Evolutionary conservation across 441 rosid species (phyloP).

Genomic region (Gossypium gossypioides): DNA sequence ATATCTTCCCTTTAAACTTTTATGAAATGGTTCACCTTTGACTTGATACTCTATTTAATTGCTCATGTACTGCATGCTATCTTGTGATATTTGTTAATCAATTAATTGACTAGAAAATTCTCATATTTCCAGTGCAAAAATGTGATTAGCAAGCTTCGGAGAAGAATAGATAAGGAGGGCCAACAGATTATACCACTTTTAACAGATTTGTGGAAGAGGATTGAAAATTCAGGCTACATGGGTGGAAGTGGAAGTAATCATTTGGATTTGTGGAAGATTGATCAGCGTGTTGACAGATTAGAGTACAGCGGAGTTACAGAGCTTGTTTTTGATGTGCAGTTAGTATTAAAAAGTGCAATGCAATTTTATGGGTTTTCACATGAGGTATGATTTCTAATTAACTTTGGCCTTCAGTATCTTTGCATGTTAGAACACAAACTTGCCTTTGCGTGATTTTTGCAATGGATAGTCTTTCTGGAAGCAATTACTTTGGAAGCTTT

Average conservation of each 20-base stretch:
- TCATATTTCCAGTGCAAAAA: conserved; percentile 66
- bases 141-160: conserved; percentile 81
- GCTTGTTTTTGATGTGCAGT: conserved; percentile 81
- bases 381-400: conserved; percentile 49
- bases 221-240: conserved; percentile 50
- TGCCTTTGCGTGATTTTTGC: not conserved
- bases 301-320: conserved; percentile 79
- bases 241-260: conserved; percentile 60
- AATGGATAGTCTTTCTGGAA: not conserved
- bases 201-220: conserved; percentile 81
- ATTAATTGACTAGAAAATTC: conserved; percentile 8
- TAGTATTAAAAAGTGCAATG: conserved; percentile 83
- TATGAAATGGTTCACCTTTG: not conserved
- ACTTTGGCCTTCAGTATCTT: not conserved
- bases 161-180: conserved; percentile 88
- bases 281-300: conserved; percentile 68
- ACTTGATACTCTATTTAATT: not conserved
- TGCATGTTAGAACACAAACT: not conserved
- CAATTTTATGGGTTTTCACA: conserved; percentile 72
- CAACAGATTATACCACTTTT: conserved; percentile 88
- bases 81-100: not conserved
- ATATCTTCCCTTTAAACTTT: not conserved
- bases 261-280: conserved; percentile 82
- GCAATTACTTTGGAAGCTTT: conserved; percentile 3
- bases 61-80: not conserved